Percentiles rank a stretch among this genome's conserved stretches.
These are phyloP conservation scores for Artemisia annua DNA, from an alignment of 129 eudicot genomes.

Conservation along the genomic window DNA sequence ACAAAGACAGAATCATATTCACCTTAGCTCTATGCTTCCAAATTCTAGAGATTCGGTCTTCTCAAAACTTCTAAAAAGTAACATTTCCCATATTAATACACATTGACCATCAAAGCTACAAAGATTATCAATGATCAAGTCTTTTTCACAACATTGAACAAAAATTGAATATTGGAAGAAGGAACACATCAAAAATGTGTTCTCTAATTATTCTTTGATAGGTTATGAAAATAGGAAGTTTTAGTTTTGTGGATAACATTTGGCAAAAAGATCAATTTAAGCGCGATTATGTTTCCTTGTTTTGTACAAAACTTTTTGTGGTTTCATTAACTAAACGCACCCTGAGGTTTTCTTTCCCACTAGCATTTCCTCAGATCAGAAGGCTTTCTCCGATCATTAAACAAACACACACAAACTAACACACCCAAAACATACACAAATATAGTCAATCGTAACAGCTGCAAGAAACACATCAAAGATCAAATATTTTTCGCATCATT, in stretches of 20 bases:
- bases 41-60: slow-evolving; percentile 12
- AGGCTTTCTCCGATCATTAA: neutral
- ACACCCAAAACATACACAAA: neutral
- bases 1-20: slow-evolving; percentile 6
- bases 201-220: no score
- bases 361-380: neutral
- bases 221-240: no score
- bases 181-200: no score
- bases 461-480: slow-evolving; percentile 18
- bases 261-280: no score
- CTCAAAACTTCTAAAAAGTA: neutral
- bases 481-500: neutral
- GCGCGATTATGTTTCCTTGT: no score
- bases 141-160: no score
- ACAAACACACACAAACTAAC: neutral
- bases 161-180: no score
- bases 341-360: neutral
- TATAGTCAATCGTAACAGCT: slow-evolving; percentile 4
- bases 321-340: no score
- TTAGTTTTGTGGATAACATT: no score
- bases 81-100: slow-evolving; percentile 10
- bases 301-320: no score
- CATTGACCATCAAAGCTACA: no score
- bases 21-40: slow-evolving; percentile 21
- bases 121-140: no score